These are phyloP conservation scores for Vaccinium myrtillus DNA, from an alignment of 148 eudicot species.

Conservation along the genomic window DNA sequence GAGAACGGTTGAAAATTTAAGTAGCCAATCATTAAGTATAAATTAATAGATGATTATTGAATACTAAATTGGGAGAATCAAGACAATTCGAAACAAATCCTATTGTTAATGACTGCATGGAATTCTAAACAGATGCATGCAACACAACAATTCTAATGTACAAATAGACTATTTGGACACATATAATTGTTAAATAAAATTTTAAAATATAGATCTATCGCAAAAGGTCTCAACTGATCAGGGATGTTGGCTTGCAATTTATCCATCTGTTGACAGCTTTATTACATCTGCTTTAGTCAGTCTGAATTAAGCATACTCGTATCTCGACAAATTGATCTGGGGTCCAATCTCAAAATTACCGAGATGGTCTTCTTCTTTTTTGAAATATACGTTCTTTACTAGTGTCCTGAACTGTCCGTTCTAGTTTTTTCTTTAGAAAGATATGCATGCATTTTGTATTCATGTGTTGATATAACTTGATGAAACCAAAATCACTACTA, in stretches of 20 bases:
- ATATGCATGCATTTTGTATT: no score
- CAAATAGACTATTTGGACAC: not conserved
- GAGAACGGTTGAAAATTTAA: not conserved
- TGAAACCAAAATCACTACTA: no score
- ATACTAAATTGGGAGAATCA: not conserved
- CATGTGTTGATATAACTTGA: no score
- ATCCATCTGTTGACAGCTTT: not conserved
- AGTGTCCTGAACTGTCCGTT: no score
- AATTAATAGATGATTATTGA: not conserved
- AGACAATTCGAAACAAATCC: not conserved
- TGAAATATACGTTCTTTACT: no score
- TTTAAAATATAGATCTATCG: not conserved
- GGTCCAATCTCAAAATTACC: no score
- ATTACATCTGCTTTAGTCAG: not conserved
- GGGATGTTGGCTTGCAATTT: slow-evolving; percentile 1
- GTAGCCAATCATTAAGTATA: not conserved
- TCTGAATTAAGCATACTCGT: not conserved
- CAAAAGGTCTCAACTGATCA: not conserved
- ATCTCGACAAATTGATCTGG: no score
- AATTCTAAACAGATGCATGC: slow-evolving; percentile 4
- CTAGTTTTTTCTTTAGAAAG: no score
- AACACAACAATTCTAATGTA: not conserved
- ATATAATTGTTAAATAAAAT: not conserved
- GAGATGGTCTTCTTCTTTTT: no score
- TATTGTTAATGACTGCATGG: not conserved